Evolutionary conservation across 768 basidiomycete species (phyloP).

Genomic region (Cantharellus cinnabarinus): DNA sequence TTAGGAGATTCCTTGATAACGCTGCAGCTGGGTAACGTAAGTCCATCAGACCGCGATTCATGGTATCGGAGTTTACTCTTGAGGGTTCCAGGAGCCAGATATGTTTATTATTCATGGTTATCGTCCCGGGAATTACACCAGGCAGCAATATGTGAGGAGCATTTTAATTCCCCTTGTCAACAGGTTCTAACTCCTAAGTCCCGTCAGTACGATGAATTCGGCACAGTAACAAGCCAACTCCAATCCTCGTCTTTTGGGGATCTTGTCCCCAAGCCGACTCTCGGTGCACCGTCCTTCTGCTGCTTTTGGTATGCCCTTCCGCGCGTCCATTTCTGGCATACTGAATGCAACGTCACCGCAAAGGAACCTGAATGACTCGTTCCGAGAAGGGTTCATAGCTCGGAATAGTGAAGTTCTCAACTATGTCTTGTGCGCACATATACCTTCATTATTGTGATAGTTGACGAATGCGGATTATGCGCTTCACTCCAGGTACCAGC

Average conservation of each 20-base stretch:
- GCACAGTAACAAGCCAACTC: background rate
- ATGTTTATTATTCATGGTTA: slow-evolving; percentile 3
- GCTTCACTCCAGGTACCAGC: slow-evolving; percentile 6
- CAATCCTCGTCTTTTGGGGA: background rate
- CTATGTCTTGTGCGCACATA: slow-evolving; percentile 7
- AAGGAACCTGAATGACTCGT: slow-evolving; percentile 4
- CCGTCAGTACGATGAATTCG: background rate
- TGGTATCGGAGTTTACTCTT: no score
- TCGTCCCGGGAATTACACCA: slow-evolving; percentile 7
- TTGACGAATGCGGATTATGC: background rate
- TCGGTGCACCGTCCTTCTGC: background rate
- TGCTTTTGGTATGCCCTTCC: background rate
- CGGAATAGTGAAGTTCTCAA: slow-evolving; percentile 1
- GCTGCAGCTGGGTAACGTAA: no score
- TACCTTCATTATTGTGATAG: background rate
- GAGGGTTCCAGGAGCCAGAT: slow-evolving; percentile 5
- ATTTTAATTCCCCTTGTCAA: background rate
- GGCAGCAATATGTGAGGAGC: slow-evolving; percentile 2
- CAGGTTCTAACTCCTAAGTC: no score
- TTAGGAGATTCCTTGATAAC: no score
- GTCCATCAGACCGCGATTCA: no score
- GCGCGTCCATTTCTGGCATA: no score
- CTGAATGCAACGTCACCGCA: background rate
- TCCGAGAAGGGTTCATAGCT: slow-evolving; percentile 2
- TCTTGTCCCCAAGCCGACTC: background rate